A percentile compares a stretch with the other conserved stretches of the same genome.
These are phyloP conservation scores for Crucihimalaya himalaica DNA, from an alignment of 345 rosid species.

Conservation along the genomic window DNA sequence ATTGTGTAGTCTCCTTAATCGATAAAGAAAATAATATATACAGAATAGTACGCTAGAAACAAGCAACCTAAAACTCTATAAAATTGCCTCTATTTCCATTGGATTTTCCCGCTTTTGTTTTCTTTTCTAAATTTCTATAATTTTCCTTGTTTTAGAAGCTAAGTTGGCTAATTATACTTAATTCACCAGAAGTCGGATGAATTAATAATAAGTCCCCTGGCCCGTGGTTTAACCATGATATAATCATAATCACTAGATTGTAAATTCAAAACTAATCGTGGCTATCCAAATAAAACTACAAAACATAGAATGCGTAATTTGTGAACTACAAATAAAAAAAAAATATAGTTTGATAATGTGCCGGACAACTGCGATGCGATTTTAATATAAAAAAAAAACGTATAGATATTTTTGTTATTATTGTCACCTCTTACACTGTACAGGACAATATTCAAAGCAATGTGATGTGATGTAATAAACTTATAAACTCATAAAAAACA, in stretches of 20 bases:
- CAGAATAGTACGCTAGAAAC: background rate
- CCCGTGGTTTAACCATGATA: conserved; percentile 28
- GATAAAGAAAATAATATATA: background rate
- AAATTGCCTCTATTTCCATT: background rate
- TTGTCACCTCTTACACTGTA: too few species aligned
- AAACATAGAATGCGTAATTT: conserved; percentile 1
- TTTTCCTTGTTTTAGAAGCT: conserved; percentile 30
- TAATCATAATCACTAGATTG: conserved; percentile 17
- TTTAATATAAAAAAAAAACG: too few species aligned
- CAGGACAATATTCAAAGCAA: too few species aligned
- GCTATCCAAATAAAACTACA: background rate
- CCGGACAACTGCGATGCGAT: too few species aligned
- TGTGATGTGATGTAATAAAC: conserved; percentile 2
- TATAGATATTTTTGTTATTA: too few species aligned
- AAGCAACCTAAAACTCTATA: background rate
- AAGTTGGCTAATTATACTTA: conserved; percentile 15
- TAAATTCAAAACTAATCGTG: background rate
- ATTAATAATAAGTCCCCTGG: conserved; percentile 15
- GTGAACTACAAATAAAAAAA: conserved; percentile 1
- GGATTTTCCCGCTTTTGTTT: background rate
- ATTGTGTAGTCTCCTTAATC: background rate
- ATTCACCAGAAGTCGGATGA: conserved; percentile 25
- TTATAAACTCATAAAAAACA: conserved; percentile 19
- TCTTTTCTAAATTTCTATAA: background rate
- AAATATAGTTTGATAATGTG: background rate